A percentile compares a stretch with the other conserved stretches of the same genome.
Evolutionary conservation across 139 green algal species (phyloP).

Genomic region (Tetradesmus lagerheimii): DNA sequence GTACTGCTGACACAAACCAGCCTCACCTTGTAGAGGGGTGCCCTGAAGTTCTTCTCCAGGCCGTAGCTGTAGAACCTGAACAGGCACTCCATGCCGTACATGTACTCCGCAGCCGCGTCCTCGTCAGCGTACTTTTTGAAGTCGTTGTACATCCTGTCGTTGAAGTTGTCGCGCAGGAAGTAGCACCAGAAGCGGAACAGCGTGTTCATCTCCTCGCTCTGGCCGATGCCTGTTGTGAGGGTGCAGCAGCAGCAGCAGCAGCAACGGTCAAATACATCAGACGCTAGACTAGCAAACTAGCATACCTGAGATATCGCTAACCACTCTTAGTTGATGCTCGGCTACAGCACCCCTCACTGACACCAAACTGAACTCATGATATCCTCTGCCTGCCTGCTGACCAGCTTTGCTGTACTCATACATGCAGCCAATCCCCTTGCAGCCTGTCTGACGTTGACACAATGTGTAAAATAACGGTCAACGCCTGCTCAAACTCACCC

Average conservation of each 20-base stretch:
- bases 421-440: no score
- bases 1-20: no score
- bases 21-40: slow-evolving; percentile 73
- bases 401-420: no score
- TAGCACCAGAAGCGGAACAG: slow-evolving; percentile 99
- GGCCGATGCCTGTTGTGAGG: slow-evolving; percentile 70
- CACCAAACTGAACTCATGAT: no score
- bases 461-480: background rate
- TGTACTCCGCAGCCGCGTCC: slow-evolving; percentile 70
- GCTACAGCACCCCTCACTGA: no score
- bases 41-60: slow-evolving; percentile 85
- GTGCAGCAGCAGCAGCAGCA: slow-evolving; percentile 20
- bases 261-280: no score
- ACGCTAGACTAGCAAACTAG: no score
- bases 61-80: slow-evolving; percentile 97
- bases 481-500: slow-evolving; percentile 51
- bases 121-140: slow-evolving; percentile 53
- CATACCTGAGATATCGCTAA: no score
- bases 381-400: no score
- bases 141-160: slow-evolving; percentile 81
- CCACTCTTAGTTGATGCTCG: no score
- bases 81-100: slow-evolving; percentile 98
- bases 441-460: no score
- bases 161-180: slow-evolving; percentile 97
- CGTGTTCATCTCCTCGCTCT: slow-evolving; percentile 98